Evolutionary conservation across 164 flowering plant genomes (phyloP).

Genomic region (Saururus chinensis): DNA sequence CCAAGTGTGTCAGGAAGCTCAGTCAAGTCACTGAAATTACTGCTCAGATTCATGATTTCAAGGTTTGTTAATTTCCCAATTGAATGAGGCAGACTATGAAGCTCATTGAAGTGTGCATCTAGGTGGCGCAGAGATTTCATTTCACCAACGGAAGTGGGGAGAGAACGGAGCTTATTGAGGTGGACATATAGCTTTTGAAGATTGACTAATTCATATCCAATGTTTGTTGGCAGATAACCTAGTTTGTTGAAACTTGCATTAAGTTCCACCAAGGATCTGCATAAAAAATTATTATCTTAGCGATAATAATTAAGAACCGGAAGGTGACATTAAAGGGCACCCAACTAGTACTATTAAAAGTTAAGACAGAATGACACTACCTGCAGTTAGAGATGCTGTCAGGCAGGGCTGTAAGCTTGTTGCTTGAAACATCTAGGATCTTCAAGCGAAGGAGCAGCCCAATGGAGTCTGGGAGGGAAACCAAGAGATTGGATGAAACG

Average conservation of each 20-base stretch:
- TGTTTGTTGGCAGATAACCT: constrained; percentile 74
- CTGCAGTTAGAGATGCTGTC: constrained; percentile 81
- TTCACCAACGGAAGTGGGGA: constrained; percentile 80
- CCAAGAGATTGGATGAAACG: constrained; percentile 62
- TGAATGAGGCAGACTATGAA: constrained; percentile 63
- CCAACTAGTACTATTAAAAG: neutral
- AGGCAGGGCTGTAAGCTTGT: constrained; percentile 62
- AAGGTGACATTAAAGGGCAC: neutral
- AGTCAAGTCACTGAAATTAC: constrained; percentile 70
- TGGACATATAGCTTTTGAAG: constrained; percentile 51
- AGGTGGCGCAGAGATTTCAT: constrained; percentile 60
- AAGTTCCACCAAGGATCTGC: constrained; percentile 77
- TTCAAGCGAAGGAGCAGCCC: constrained; percentile 65
- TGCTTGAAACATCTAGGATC: constrained; percentile 59
- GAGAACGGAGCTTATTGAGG: constrained; percentile 71
- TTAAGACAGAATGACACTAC: constrained; percentile 21
- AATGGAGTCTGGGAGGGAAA: constrained; percentile 77
- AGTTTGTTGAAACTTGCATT: constrained; percentile 76
- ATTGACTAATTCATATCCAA: constrained; percentile 59
- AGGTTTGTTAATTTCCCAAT: constrained; percentile 68
- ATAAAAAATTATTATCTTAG: no score
- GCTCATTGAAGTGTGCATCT: constrained; percentile 93
- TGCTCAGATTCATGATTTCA: constrained; percentile 62
- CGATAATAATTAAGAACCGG: no score
- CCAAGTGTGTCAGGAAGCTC: constrained; percentile 84